These are phyloP conservation scores for Chimonanthus salicifolius DNA, from an alignment of 164 flowering plant species.

Conservation along the genomic window DNA sequence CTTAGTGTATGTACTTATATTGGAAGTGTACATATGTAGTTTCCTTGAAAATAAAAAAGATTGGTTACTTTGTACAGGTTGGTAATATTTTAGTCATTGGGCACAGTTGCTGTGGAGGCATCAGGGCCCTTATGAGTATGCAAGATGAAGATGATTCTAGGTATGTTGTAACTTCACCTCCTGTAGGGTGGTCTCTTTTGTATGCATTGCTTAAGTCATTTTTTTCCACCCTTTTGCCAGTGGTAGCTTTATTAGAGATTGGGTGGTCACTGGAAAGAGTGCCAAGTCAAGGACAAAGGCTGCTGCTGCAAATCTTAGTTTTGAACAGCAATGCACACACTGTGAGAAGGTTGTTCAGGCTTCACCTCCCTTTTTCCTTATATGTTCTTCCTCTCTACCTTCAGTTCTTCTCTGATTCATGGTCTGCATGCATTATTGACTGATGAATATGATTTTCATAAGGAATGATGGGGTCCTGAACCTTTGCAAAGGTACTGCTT, in stretches of 20 bases:
- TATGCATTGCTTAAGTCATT: conserved; percentile 10
- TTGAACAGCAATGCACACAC: conserved; percentile 86
- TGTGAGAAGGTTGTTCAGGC: conserved; percentile 75
- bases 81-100: conserved; percentile 78
- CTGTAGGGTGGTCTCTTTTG: neutral
- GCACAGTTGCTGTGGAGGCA: conserved; percentile 95
- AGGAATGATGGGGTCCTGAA: neutral
- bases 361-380: neutral
- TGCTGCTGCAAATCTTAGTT: conserved; percentile 52
- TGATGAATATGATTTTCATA: neutral
- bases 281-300: conserved; percentile 57
- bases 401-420: too few relatives aligned
- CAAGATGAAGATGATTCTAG: conserved; percentile 60
- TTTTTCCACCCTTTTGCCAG: conserved; percentile 27
- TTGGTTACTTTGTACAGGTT: conserved; percentile 47
- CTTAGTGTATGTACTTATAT: too few relatives aligned
- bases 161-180: conserved; percentile 22
- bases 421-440: neutral
- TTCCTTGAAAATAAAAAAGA: neutral
- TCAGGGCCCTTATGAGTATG: conserved; percentile 92
- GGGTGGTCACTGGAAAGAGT: conserved; percentile 66
- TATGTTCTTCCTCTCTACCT: neutral
- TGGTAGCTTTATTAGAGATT: conserved; percentile 61
- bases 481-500: neutral
- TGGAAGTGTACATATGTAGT: neutral